A percentile compares a stretch with the other conserved stretches of the same genome.
Evolutionary conservation across 169 alveolate genomes (phyloP).

Genomic region (Eimeria sp.): DNA sequence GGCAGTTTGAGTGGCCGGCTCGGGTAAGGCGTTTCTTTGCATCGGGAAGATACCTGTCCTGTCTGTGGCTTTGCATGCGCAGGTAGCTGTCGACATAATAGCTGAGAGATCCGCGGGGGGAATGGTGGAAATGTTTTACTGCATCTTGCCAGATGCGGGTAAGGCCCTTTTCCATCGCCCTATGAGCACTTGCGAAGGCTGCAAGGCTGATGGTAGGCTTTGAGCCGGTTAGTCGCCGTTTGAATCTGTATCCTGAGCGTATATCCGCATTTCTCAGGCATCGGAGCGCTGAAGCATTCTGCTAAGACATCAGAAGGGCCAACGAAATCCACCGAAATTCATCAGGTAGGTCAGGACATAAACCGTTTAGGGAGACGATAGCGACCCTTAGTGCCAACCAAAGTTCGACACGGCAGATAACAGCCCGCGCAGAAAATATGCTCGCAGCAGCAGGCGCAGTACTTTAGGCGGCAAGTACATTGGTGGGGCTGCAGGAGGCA

Average conservation of each 20-base stretch:
- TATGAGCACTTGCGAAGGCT: neutral
- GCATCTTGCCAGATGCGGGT: conserved; percentile 69
- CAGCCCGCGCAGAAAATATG: neutral
- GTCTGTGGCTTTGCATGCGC: neutral
- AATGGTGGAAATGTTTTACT: conserved; percentile 77
- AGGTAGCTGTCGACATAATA: conserved; percentile 75
- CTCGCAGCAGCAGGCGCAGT: neutral
- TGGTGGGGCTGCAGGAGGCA: neutral
- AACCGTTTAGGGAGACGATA: neutral
- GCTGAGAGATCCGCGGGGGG: conserved; percentile 80
- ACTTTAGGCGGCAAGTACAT: neutral
- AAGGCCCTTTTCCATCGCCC: neutral
- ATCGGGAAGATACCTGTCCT: neutral
- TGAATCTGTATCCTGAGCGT: neutral
- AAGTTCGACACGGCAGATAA: neutral
- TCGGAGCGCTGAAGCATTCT: conserved; percentile 52
- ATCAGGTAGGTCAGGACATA: conserved; percentile 7
- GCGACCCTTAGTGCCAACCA: neutral
- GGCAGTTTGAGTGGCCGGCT: neutral
- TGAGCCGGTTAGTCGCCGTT: neutral
- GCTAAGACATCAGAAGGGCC: conserved; percentile 13
- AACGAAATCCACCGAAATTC: conserved; percentile 36
- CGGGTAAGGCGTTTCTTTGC: neutral
- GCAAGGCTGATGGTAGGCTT: neutral
- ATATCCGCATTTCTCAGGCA: conserved; percentile 8